Base-by-base conservation (phyloP, 2,329 filamentous ascomycete species). In the Cladosporium sp. region DNA sequence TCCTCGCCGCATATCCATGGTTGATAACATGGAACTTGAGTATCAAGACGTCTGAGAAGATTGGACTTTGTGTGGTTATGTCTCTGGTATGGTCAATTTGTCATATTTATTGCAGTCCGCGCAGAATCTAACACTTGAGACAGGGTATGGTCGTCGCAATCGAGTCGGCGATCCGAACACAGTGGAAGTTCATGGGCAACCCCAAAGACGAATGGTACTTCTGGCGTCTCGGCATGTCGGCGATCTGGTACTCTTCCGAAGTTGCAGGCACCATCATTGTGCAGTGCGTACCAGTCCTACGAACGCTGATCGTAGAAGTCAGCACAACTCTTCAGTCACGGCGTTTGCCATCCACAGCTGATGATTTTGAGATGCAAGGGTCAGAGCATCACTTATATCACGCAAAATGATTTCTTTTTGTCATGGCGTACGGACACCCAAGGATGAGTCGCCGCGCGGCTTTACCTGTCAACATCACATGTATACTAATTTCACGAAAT, bases 221-320 rank as follows among this genome's bases (percentile, higher is more conserved):
- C 65, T 85, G 79, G 78, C 79, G 80, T 57, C 80, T 82, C 66
- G 81, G 77, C 13, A 73, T 81, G 67, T 80, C 79, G 0, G 81
- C 82, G 68, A 75, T 83, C 63, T 82, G 80, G 80, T 81, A 84
- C 72, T 83, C 81, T 0, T 83, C 82, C 18, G 83, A 85, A 72
- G 76, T 85, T 62, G 78, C 81, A 10, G 83, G 83, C 62, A 85
- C 83, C 28, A 84, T 85, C 68, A 84, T 85, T 51, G 83, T 85
- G 4, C 83, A 85, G 68, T 85, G 82, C 66, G 81, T 85, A 2
- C 83, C 83, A 2, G 80, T 85, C 18, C 70, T 85, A 8, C 79
- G 83, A 11, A 81, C 83, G 0, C 77, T 85, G 23, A 67, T 85
- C 48, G 76, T 77, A 51, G 79, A 82, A 34, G 72, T 81, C 10